phyloP scores from a whole-genome alignment of 176 grass and related monocot species.

The Phoenix roebelenii region DNA sequence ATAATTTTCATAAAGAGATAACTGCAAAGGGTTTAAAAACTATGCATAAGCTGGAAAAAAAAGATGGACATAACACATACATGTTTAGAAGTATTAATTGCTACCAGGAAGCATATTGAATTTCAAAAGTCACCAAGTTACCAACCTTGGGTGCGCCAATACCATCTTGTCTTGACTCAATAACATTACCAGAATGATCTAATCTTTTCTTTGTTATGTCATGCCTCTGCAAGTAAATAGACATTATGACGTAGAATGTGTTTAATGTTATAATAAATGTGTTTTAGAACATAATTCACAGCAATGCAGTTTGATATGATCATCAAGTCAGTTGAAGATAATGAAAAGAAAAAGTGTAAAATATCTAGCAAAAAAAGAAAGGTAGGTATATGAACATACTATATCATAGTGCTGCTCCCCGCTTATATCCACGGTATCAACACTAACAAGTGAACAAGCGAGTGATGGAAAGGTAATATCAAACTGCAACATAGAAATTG shows the following conservation, averaged over 20 bases:
- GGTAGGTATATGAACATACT: conserved; percentile 27
- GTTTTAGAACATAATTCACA: no score
- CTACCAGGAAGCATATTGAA: no score
- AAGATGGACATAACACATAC: no score
- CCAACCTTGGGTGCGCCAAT: conserved; percentile 87
- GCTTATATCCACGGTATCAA: conserved; percentile 86
- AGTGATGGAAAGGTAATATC: conserved; percentile 85
- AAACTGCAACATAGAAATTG: conserved; percentile 56
- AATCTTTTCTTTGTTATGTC: conserved; percentile 88
- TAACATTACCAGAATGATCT: conserved; percentile 60
- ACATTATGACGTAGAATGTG: no score
- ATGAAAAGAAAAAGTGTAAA: no score
- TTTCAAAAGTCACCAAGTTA: conserved; percentile 1
- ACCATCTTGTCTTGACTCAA: conserved; percentile 69
- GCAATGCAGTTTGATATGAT: no score
- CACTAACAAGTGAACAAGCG: conserved; percentile 85
- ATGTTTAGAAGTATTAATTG: no score
- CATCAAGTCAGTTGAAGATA: no score
- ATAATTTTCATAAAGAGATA: no score
- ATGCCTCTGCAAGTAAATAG: conserved; percentile 64
- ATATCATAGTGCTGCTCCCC: conserved; percentile 94
- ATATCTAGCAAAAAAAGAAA: conserved; percentile 3
- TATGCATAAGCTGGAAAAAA: no score
- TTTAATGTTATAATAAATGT: no score
- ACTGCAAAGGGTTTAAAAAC: no score